Conservation (phyloP, 192 early-diverging fungal genomes). For the Coemansia sp. region DNA sequence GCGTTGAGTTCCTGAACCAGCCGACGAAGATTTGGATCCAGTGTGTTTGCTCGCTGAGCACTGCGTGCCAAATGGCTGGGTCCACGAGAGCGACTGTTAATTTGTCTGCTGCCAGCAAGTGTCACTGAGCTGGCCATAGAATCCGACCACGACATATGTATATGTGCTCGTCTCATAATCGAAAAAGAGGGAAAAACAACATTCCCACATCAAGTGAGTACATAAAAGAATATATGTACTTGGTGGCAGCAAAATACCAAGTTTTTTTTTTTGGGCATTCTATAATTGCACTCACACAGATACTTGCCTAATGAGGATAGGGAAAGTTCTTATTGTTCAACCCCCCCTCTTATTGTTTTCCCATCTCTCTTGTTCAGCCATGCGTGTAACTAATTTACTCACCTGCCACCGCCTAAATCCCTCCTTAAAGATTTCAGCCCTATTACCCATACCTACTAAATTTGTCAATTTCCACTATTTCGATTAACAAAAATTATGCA, state of each 20-base stretch:
- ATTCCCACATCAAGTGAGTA: not conserved
- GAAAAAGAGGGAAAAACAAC: not conserved
- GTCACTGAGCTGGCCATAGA: constrained; percentile 53
- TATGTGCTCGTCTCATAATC: constrained; percentile 32
- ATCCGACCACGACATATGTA: constrained; percentile 43
- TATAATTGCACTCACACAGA: too few relatives aligned
- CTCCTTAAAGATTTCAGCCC: too few relatives aligned
- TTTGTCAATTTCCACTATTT: too few relatives aligned
- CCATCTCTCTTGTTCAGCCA: too few relatives aligned
- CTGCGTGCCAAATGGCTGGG: constrained; percentile 12
- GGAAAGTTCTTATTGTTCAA: too few relatives aligned
- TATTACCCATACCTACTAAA: too few relatives aligned
- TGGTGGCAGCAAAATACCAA: not conserved
- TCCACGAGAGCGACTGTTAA: constrained; percentile 4
- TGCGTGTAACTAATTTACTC: too few relatives aligned
- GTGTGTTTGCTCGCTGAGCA: not conserved
- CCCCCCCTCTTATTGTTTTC: too few relatives aligned
- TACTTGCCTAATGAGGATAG: too few relatives aligned
- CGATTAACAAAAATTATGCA: too few relatives aligned
- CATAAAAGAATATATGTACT: not conserved
- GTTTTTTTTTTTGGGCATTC: too few relatives aligned
- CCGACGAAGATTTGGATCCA: constrained; percentile 21
- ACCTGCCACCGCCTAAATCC: too few relatives aligned
- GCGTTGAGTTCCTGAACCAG: constrained; percentile 32
- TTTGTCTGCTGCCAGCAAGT: constrained; percentile 16